Evolutionary conservation across 1,284 basidiomycete species (phyloP).

Genomic region (Pterulicium gracile): DNA sequence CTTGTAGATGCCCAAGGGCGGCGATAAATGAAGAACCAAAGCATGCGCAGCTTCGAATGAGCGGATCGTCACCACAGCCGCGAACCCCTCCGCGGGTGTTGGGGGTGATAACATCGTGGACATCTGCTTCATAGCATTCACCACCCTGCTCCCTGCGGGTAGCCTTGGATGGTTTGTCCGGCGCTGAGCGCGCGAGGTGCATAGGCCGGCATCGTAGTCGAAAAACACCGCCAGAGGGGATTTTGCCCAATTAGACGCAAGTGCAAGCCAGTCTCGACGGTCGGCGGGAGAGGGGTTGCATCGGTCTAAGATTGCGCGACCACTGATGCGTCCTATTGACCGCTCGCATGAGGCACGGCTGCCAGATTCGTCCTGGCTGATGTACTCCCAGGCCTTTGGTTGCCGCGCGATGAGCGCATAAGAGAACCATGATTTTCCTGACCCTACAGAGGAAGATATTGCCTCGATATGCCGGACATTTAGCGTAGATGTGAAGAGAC

Average conservation of each 20-base stretch:
- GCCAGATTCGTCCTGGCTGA: conserved; percentile 47
- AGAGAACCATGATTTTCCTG: conserved; percentile 49
- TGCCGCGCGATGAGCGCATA: conserved; percentile 33
- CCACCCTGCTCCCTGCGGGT: conserved; percentile 41
- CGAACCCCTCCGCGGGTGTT: conserved; percentile 37
- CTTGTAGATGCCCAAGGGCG: conserved; percentile 35
- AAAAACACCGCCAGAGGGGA: conserved; percentile 44
- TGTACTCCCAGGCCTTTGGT: conserved; percentile 27
- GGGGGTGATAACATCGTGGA: conserved; percentile 31
- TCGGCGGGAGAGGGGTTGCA: conserved; percentile 41
- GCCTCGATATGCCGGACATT: neutral
- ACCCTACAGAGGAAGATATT: conserved; percentile 21
- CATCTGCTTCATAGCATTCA: conserved; percentile 47
- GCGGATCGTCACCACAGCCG: conserved; percentile 31
- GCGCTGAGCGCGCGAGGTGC: conserved; percentile 40
- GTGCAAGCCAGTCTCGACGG: conserved; percentile 35
- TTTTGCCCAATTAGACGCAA: conserved; percentile 35
- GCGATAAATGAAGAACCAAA: conserved; percentile 33
- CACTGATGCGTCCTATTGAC: conserved; percentile 26
- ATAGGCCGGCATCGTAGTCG: conserved; percentile 39
- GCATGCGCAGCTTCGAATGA: conserved; percentile 41
- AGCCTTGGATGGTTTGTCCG: conserved; percentile 48
- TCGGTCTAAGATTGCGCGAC: conserved; percentile 38
- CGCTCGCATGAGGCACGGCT: conserved; percentile 38
- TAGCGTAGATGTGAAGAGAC: neutral